A percentile compares a stretch with the other conserved stretches of the same genome.
These are phyloP conservation scores for Xylariaceae sp. DNA, from an alignment of 2,329 filamentous ascomycete genomes.

Conservation along the genomic window DNA sequence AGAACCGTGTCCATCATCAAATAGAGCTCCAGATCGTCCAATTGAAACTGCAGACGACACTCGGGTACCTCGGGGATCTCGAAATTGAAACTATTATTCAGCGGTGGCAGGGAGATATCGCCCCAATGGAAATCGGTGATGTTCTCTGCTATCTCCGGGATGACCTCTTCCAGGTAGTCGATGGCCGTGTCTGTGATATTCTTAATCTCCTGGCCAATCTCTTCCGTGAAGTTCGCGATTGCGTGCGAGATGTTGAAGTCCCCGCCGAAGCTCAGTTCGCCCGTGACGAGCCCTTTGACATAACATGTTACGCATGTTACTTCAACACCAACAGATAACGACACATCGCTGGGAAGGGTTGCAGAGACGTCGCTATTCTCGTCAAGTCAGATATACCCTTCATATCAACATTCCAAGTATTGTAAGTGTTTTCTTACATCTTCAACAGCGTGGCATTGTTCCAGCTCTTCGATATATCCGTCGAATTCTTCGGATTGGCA, in stretches of 20 bases:
- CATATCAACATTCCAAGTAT: background rate
- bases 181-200: slow-evolving; percentile 32
- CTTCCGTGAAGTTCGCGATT: slow-evolving; percentile 32
- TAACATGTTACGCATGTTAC: slow-evolving; percentile 47
- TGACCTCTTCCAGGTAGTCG: slow-evolving; percentile 26
- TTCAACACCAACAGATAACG: slow-evolving; percentile 31
- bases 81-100: slow-evolving; percentile 41
- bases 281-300: slow-evolving; percentile 42
- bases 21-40: slow-evolving; percentile 50
- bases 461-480: slow-evolving; percentile 38
- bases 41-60: slow-evolving; percentile 39
- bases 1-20: slow-evolving; percentile 42
- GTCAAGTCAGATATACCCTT: slow-evolving; percentile 9
- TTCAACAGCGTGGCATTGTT: slow-evolving; percentile 36
- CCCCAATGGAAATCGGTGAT: slow-evolving; percentile 24
- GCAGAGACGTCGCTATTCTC: background rate
- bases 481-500: slow-evolving; percentile 27
- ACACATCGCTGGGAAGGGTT: slow-evolving; percentile 20
- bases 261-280: slow-evolving; percentile 38
- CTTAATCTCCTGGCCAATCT: slow-evolving; percentile 31
- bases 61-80: slow-evolving; percentile 41
- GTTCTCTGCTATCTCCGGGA: slow-evolving; percentile 6
- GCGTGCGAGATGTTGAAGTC: slow-evolving; percentile 37
- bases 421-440: slow-evolving; percentile 23
- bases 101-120: slow-evolving; percentile 33